phyloP scores from a whole-genome alignment of 129 eudicot genomes.

The Chrysanthemum makinoi region DNA sequence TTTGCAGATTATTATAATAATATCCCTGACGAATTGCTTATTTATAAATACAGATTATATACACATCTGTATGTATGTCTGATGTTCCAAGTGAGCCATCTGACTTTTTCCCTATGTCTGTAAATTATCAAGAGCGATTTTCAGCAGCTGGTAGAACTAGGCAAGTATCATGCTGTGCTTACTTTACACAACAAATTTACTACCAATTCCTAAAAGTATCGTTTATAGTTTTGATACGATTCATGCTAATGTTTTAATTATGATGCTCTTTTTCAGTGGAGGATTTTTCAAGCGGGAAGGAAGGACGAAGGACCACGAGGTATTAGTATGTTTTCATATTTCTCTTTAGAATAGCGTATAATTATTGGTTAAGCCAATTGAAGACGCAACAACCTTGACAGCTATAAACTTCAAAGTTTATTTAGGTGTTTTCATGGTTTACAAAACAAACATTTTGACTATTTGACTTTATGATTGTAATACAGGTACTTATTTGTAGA shows the following conservation, averaged over 20 bases:
- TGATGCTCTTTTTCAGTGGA: too few relatives aligned
- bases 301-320: slow-evolving; percentile 95
- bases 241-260: too few relatives aligned
- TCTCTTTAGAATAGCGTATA: too few relatives aligned
- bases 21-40: slow-evolving; percentile 16
- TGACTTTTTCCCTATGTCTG: slow-evolving; percentile 95
- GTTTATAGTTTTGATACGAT: too few relatives aligned
- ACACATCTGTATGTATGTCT: slow-evolving; percentile 83
- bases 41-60: slow-evolving; percentile 57
- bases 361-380: too few relatives aligned
- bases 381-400: too few relatives aligned
- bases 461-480: slow-evolving; percentile 2
- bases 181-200: not conserved
- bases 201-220: not conserved
- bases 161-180: slow-evolving; percentile 37
- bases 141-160: slow-evolving; percentile 99
- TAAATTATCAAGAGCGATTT: slow-evolving; percentile 97
- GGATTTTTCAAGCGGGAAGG: slow-evolving; percentile 98
- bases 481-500: slow-evolving; percentile 96
- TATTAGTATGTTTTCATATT: slow-evolving; percentile 29
- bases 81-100: slow-evolving; percentile 98
- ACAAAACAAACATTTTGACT: too few relatives aligned
- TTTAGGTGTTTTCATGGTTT: too few relatives aligned
- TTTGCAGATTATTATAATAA: too few relatives aligned
- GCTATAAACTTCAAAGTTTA: too few relatives aligned